These are phyloP conservation scores for Aspergillus conjunctus DNA, from an alignment of 495 filamentous ascomycete species.

Conservation along the genomic window DNA sequence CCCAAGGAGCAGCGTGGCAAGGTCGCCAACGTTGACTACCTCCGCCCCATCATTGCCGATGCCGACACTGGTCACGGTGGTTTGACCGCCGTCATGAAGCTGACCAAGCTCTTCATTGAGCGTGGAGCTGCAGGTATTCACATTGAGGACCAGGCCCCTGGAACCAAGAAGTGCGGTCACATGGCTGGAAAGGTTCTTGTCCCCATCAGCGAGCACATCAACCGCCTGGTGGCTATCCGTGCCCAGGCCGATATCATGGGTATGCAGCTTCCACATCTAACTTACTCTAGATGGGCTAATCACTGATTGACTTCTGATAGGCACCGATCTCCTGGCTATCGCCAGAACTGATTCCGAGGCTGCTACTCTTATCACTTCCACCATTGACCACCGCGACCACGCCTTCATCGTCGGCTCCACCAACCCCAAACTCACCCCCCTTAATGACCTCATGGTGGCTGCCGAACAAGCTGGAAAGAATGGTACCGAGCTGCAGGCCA, in stretches of 20 bases:
- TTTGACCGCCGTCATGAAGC: constrained; percentile 97
- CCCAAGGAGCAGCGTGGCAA: constrained; percentile 72
- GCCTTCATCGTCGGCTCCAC: constrained; percentile 88
- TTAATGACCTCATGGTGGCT: constrained; percentile 87
- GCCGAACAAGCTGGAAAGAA: constrained; percentile 82
- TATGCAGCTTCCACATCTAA: constrained; percentile 29
- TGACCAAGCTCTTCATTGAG: constrained; percentile 97
- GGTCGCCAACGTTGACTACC: constrained; percentile 85
- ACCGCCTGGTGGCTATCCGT: constrained; percentile 93
- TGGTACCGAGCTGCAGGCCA: constrained; percentile 80
- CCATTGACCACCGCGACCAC: constrained; percentile 93
- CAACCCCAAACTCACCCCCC: constrained; percentile 79
- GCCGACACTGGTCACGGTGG: constrained; percentile 97
- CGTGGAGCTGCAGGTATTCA: constrained; percentile 97
- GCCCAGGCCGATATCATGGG: constrained; percentile 99
- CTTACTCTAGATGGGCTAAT: not conserved
- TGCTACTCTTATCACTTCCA: constrained; percentile 93
- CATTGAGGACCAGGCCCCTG: constrained; percentile 97
- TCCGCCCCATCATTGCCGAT: constrained; percentile 94
- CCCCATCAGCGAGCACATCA: constrained; percentile 97
- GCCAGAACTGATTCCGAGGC: constrained; percentile 97
- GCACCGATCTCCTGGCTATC: constrained; percentile 82
- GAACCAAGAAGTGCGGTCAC: constrained; percentile 99
- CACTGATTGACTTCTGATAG: constrained; percentile 31
- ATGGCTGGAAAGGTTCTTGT: constrained; percentile 99